These are phyloP conservation scores for Adenanthera pavonina DNA, from an alignment of 306 rosid genomes.

Conservation along the genomic window DNA sequence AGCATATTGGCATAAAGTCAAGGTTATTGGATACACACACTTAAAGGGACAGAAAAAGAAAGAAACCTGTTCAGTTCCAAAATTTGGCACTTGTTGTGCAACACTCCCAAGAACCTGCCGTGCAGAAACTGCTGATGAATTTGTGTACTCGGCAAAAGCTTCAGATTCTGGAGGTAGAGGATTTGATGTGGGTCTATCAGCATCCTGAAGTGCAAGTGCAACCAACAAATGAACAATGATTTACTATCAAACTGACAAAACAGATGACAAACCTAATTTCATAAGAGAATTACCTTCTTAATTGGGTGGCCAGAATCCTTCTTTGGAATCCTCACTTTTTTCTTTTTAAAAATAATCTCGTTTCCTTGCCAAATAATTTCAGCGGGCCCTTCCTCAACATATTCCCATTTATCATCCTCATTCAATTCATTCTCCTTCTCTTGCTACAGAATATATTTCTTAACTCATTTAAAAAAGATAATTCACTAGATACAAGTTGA, in stretches of 20 bases:
- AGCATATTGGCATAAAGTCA: background rate
- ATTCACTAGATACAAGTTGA: background rate
- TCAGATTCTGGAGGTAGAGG: conserved; percentile 89
- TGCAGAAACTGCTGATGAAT: conserved; percentile 38
- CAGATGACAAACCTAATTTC: background rate
- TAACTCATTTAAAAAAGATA: background rate
- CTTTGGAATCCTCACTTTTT: conserved; percentile 61
- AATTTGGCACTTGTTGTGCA: conserved; percentile 79
- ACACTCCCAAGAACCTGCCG: conserved; percentile 54
- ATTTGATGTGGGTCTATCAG: conserved; percentile 75
- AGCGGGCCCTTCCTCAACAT: conserved; percentile 73
- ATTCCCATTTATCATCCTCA: conserved; percentile 61
- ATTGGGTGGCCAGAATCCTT: conserved; percentile 33
- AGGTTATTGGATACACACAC: background rate
- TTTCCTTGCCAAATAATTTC: conserved; percentile 89
- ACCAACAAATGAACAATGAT: background rate
- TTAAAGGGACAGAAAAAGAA: background rate
- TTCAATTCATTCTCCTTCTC: conserved; percentile 37
- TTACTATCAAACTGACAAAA: background rate
- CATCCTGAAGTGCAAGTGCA: conserved; percentile 44
- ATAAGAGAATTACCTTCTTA: conserved; percentile 7
- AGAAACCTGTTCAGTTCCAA: conserved; percentile 87
- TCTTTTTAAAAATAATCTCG: conserved; percentile 80
- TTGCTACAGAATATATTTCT: conserved; percentile 38
- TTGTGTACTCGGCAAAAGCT: conserved; percentile 45